Evolutionary conservation across 495 filamentous ascomycete species (phyloP), one percentile per base, ranked within the genome.

Genomic region (Geopyxis carbonaria): DNA sequence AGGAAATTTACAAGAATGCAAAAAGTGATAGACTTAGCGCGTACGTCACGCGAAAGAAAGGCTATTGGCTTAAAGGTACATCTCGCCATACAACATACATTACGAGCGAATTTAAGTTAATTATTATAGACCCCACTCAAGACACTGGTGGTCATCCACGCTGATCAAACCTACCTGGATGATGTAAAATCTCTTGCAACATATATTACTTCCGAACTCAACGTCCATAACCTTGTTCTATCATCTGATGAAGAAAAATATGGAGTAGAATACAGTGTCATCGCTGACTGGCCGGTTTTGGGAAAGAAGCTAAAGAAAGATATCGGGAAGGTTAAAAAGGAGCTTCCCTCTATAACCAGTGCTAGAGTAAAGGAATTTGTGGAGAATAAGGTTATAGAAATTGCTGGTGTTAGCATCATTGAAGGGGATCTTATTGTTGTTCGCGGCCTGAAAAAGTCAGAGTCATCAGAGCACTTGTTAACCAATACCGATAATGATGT

Each of bases 251-350:
- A 95, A 61, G 76, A 69, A 27, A 80, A 76, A 50, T 93, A 94
- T 63, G 76, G 80, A 31, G 84, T 97, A 14, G 78, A 87, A 50
- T 93, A 93, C 63, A 80, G 75, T 41, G 79, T 81, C 29, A 66
- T 67, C 21, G 89, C 83, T 6, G 89, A 97, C 60, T 94, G 86
- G 81, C 78, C 87, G 1, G 81, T 77, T 0, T 69, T 97, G 24
- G 89, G 89, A 43, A 93, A 93, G 72, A 95, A 94, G 62, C 67
- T 95, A 38, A 91, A 82, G 68, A 94, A 91, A 63, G 89, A 87
- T 50, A 79, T 76, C 35, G 73, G 74, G 46, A 83, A 73, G 58
- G 84, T 95, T 38, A 86, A 85, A 64, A 91, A 89, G 57, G 85
- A 81, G 13, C 64, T 97, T 29, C 86, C 87, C 14, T 64, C 60